Percentiles rank a stretch among this genome's conserved stretches.
Evolutionary conservation across 352 stramenopile species (phyloP).

Genomic region (Globisporangium nagaii): DNA sequence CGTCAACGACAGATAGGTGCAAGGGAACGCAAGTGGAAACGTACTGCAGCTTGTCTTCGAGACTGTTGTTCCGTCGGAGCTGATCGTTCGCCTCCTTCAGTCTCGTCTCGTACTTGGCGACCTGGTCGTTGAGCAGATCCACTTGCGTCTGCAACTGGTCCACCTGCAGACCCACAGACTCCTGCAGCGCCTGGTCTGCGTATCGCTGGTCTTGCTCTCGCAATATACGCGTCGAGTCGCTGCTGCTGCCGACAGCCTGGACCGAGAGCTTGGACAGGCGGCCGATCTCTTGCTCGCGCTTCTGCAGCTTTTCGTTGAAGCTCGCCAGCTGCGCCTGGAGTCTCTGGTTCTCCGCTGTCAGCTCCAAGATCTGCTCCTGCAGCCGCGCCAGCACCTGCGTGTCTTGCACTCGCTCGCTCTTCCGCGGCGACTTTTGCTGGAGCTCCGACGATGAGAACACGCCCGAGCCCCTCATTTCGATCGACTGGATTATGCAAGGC

Average conservation of each 20-base stretch:
- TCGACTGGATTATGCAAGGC: slow-evolving; percentile 9
- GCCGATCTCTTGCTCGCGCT: slow-evolving; percentile 68
- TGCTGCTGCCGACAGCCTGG: slow-evolving; percentile 19
- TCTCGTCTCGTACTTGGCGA: slow-evolving; percentile 75
- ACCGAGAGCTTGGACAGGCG: slow-evolving; percentile 49
- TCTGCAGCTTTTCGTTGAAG: slow-evolving; percentile 47
- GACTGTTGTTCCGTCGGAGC: slow-evolving; percentile 25
- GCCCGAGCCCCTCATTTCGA: slow-evolving; percentile 25
- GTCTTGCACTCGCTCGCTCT: slow-evolving; percentile 13
- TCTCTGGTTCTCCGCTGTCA: slow-evolving; percentile 44
- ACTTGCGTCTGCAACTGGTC: slow-evolving; percentile 68
- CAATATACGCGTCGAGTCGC: slow-evolving; percentile 21
- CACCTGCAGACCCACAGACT: slow-evolving; percentile 53
- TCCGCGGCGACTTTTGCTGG: not conserved
- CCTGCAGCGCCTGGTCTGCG: slow-evolving; percentile 24
- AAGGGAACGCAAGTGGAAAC: too few relatives aligned
- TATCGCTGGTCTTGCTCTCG: slow-evolving; percentile 30
- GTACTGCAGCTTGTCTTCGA: slow-evolving; percentile 61
- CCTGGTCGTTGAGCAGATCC: slow-evolving; percentile 73
- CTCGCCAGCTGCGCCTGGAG: slow-evolving; percentile 28
- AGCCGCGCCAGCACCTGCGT: slow-evolving; percentile 33
- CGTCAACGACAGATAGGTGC: too few relatives aligned
- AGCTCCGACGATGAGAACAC: slow-evolving; percentile 5
- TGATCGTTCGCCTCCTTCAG: slow-evolving; percentile 58
- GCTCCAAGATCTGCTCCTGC: slow-evolving; percentile 35